A percentile compares a stretch with the other conserved stretches of the same genome.
Conservation (phyloP, 2,329 filamentous ascomycete genomes). For the Cercospora sp. region DNA sequence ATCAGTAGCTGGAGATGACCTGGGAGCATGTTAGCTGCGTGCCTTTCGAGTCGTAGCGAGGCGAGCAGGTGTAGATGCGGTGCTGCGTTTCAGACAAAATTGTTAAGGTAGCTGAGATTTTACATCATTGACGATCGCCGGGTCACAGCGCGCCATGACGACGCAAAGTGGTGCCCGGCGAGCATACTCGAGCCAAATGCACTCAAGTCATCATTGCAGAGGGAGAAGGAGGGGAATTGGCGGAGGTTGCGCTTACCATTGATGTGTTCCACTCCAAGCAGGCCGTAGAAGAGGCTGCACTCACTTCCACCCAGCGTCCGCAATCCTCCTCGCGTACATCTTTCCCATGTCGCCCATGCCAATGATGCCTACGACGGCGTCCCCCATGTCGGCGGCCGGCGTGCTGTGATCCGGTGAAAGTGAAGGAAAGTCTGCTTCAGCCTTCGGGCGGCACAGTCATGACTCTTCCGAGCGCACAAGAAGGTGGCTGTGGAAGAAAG, state of each 20-base stretch:
- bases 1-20: conserved; percentile 25
- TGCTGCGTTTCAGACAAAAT: conserved; percentile 72
- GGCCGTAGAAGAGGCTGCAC: conserved; percentile 31
- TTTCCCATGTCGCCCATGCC: conserved; percentile 99
- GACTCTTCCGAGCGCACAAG: conserved; percentile 5
- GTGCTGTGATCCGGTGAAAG: conserved; percentile 10
- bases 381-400: conserved; percentile 53
- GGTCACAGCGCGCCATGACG: conserved; percentile 66
- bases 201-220: conserved; percentile 96
- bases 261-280: not conserved
- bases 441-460: conserved; percentile 11
- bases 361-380: conserved; percentile 86
- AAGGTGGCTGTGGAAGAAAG: not conserved
- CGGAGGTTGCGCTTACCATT: conserved; percentile 40
- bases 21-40: conserved; percentile 26
- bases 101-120: conserved; percentile 97
- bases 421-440: conserved; percentile 15
- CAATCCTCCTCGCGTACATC: conserved; percentile 91
- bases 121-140: conserved; percentile 89
- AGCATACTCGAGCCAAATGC: conserved; percentile 99
- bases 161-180: conserved; percentile 58
- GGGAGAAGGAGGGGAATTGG: conserved; percentile 20
- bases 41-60: conserved; percentile 1
- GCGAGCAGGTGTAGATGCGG: not conserved
- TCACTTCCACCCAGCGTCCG: conserved; percentile 96